phyloP scores from a whole-genome alignment of 139 green algal genomes.

The Diplosphaera chodatii region DNA sequence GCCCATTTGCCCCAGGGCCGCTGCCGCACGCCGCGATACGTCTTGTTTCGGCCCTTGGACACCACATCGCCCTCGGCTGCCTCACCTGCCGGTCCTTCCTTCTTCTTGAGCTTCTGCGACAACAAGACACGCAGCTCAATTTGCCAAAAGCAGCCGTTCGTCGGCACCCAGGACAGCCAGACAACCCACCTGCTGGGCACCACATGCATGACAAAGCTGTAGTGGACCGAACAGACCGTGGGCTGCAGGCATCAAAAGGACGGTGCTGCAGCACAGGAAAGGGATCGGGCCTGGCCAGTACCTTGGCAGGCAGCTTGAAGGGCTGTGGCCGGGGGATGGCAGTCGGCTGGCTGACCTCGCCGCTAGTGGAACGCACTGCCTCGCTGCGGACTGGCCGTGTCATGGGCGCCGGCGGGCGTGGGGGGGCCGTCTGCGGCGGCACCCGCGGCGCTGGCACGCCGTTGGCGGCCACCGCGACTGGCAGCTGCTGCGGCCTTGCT shows the following conservation, averaged over 20 bases:
- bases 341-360: not conserved
- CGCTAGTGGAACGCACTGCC: not conserved
- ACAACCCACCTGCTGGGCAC: too few relatives aligned
- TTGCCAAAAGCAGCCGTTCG: too few relatives aligned
- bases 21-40: conserved; percentile 91
- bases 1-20: conserved; percentile 97
- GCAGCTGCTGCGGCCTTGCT: not conserved
- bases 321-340: not conserved
- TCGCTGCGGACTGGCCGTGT: not conserved
- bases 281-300: too few relatives aligned
- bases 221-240: too few relatives aligned
- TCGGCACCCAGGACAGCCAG: too few relatives aligned
- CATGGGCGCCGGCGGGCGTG: not conserved
- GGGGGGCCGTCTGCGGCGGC: not conserved
- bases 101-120: not conserved
- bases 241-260: too few relatives aligned
- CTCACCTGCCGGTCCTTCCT: not conserved
- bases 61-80: conserved; percentile 33
- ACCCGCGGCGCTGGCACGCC: not conserved
- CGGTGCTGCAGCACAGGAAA: too few relatives aligned
- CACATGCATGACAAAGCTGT: too few relatives aligned
- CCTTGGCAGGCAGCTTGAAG: not conserved
- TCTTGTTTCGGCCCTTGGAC: conserved; percentile 75
- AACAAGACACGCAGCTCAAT: too few relatives aligned
- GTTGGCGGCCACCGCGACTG: too few relatives aligned